Percentiles rank a stretch among this genome's conserved stretches.
Evolutionary conservation across 805 yeast genomes (phyloP).

Genomic region (Alloascoidea africana): DNA sequence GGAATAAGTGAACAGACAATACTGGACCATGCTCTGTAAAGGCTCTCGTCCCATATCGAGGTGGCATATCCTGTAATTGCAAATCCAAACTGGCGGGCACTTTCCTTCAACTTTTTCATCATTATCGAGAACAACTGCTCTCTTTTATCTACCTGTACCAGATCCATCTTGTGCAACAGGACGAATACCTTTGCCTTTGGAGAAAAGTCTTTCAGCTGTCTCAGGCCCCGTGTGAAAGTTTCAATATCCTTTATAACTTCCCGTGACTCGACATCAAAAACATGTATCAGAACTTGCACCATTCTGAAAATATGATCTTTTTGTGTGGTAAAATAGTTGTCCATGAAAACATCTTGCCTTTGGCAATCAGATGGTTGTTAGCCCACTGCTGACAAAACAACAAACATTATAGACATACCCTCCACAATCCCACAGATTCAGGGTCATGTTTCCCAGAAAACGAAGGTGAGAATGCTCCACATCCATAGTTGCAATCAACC

Average conservation of each 20-base stretch:
- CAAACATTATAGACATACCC: conserved; percentile 24
- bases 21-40: conserved; percentile 94
- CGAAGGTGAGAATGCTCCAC: conserved; percentile 95
- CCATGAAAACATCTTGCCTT: conserved; percentile 87
- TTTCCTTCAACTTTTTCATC: conserved; percentile 67
- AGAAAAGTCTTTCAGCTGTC: conserved; percentile 66
- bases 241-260: conserved; percentile 89
- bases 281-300: conserved; percentile 92
- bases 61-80: conserved; percentile 79
- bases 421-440: conserved; percentile 97
- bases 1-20: conserved; percentile 93
- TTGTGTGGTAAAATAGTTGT: conserved; percentile 77
- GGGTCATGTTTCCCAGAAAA: conserved; percentile 87
- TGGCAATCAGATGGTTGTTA: not conserved
- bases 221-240: conserved; percentile 71
- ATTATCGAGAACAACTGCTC: conserved; percentile 72
- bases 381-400: not conserved
- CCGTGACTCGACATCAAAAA: conserved; percentile 89
- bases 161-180: conserved; percentile 88
- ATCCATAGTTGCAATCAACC: conserved; percentile 94
- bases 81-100: conserved; percentile 57
- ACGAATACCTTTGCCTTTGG: conserved; percentile 90
- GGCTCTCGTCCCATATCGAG: conserved; percentile 92
- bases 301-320: conserved; percentile 86
- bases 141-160: conserved; percentile 75